Base-by-base conservation (phyloP, 2,329 filamentous ascomycete genomes). In the Diaporthe helianthi region DNA sequence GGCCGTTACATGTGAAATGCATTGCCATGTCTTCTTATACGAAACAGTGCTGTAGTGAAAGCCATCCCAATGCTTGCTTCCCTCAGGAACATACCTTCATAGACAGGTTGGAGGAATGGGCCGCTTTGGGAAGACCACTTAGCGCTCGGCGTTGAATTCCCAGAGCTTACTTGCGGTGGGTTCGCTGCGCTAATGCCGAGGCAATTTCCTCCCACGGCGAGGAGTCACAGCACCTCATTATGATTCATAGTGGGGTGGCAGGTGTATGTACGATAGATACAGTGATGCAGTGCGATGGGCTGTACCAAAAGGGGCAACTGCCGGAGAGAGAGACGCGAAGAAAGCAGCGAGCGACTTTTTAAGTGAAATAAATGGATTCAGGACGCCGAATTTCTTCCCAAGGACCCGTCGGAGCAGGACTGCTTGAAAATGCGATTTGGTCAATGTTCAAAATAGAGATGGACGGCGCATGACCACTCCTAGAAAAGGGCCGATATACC, bases 401-500 rank as follows among this genome's bases (percentile, higher is more conserved):
- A 1, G 19, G 4, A 15, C n/a, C 17, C n/a, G 26, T 31, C 19
- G 24, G 26, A 33, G 15, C 15, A 10, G 8, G n/a, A 3, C 29
- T 19, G 17, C 24, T 44, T 17, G 8, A 17, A 38, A 29, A n/a
- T 33, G 58, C 44, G 29, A 63, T 24, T 24, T 49, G 12, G n/a
- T 49, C 44, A 26, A 15, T 49, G 29, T 49, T 36, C 29, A 63
- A 46, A 33, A 63, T 49, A 26, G 26, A 17, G 13, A 24, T 36
- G 41, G 58, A 36, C 44, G 44, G 44, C 36, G 58, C n/a, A 36
- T 36, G 58, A 49, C 58, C 41, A 24, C 58, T 49, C n/a, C 36
- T 41, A 41, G 38, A 17, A 49, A 63, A 26, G 44, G 44, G 44
- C 44, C 44, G 29, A 63, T 63, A 63, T 63, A 49, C 29, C 58